Base-by-base conservation (phyloP, 108 stramenopile genomes). In the Cyclotella atomus region DNA sequence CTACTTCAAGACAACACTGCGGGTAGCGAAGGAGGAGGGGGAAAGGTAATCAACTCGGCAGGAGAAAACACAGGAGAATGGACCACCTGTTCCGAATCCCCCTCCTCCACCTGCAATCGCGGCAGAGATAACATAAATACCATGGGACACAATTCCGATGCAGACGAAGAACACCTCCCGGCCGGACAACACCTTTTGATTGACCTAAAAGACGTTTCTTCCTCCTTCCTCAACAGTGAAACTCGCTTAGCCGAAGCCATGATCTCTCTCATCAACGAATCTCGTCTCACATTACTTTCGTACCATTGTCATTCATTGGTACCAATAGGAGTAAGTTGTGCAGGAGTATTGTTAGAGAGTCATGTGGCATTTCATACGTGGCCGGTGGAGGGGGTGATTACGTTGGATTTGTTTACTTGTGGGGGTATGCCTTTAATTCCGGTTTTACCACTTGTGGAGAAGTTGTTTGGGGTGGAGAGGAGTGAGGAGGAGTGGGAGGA, bases 321-420 rank as follows among this genome's bases (percentile, higher is more conserved):
- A 16, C 93, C 93, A 12, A 77, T 62, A n/a, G 93, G 93, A 36
- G 93, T 94, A 9, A 79, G 70, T 32, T 91, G 90, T 52, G 87
- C 36, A 25, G 94, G 91, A 7, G 89, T 91, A 3, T 70, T 95
- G 71, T 47, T 91, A 65, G 91, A 95, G 75, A 86, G 77, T 65
- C 74, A 75, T 36, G 50, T 65, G 20, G 27, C 47, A 5, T 75
- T 67, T 27, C 43, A 44, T 57, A 55, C 54, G 3, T 57, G 44
- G 65, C 60, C 28, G 29, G 43, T 33, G 44, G 79, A 88, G 54
- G 94, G 94, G 20, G 90, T 91, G 4, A 89, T 92, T 64, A 86
- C 86, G 2, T 61, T 95, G 56, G 93, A 94, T 73, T 63, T 94
- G 45, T 94, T 85, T 71, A 92, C 89, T 9, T 92, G 87, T 73